phyloP scores from a whole-genome alignment of 1,284 basidiomycete species.

The Ustilago loliicola region DNA sequence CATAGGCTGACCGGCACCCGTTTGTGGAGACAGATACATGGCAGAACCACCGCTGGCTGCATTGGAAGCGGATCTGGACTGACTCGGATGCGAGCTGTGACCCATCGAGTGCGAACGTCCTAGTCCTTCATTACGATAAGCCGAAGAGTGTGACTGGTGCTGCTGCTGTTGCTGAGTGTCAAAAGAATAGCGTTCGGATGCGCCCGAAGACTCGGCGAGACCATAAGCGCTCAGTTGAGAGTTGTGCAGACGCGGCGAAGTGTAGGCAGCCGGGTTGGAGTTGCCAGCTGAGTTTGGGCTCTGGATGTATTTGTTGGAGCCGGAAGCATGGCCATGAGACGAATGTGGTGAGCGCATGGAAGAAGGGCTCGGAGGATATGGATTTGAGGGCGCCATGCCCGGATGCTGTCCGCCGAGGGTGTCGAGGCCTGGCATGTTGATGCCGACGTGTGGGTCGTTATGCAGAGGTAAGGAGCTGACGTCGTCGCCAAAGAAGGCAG shows the following conservation, averaged over 20 bases:
- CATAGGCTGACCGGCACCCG: conserved; percentile 17
- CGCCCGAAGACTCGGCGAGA: conserved; percentile 16
- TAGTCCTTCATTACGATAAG: conserved; percentile 40
- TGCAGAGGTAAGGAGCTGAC: conserved; percentile 40
- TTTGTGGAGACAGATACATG: conserved; percentile 52
- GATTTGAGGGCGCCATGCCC: conserved; percentile 5
- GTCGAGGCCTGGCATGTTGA: conserved; percentile 53
- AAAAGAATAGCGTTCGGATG: conserved; percentile 35
- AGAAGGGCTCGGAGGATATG: conserved; percentile 42
- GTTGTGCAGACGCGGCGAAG: conserved; percentile 41
- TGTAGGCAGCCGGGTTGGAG: conserved; percentile 22
- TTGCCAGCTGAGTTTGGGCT: conserved; percentile 18
- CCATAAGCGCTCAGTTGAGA: conserved; percentile 26
- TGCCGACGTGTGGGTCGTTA: conserved; percentile 53
- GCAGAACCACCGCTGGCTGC: conserved; percentile 15
- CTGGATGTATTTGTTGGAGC: conserved; percentile 37
- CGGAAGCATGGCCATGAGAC: conserved; percentile 38
- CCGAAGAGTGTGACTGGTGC: conserved; percentile 19
- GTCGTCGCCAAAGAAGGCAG: conserved; percentile 51
- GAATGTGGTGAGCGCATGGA: conserved; percentile 47
- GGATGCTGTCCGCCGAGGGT: conserved; percentile 28
- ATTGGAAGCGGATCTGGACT: conserved; percentile 31
- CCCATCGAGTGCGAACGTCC: conserved; percentile 51
- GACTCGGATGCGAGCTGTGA: conserved; percentile 36
- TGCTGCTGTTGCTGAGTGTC: conserved; percentile 35